These are phyloP conservation scores for Cruciata laevipes DNA, from an alignment of 257 asterid species.

Conservation along the genomic window DNA sequence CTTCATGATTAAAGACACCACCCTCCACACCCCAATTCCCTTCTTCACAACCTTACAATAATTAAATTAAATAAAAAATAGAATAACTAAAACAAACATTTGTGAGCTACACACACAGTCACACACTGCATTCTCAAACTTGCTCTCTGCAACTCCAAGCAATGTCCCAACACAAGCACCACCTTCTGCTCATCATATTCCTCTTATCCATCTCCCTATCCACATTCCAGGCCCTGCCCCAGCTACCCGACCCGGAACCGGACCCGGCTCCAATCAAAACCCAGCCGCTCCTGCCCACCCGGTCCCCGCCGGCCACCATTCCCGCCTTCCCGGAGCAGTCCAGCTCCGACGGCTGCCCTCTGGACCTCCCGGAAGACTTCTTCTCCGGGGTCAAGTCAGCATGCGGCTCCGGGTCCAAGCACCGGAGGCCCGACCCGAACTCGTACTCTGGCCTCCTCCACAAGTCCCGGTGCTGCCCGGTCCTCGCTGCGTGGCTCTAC, in stretches of 20 bases:
- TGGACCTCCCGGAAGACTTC: constrained; percentile 73
- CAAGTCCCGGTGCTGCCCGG: constrained; percentile 85
- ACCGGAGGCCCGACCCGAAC: constrained; percentile 31
- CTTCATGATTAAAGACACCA: constrained; percentile 18
- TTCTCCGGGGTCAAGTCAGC: constrained; percentile 59
- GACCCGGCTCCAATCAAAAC: constrained; percentile 45
- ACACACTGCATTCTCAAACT: constrained; percentile 9
- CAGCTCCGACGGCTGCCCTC: constrained; percentile 51
- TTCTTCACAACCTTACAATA: background rate
- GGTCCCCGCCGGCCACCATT: constrained; percentile 61
- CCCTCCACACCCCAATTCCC: constrained; percentile 3
- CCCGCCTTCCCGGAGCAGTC: constrained; percentile 98
- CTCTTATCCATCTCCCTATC: constrained; percentile 26
- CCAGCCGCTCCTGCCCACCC: constrained; percentile 41
- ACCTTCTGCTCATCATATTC: constrained; percentile 22
- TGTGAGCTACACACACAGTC: background rate
- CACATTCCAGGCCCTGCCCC: constrained; percentile 35
- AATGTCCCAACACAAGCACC: constrained; percentile 33
- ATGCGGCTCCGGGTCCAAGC: constrained; percentile 41
- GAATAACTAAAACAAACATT: background rate
- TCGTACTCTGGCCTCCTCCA: constrained; percentile 46
- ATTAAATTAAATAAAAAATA: background rate
- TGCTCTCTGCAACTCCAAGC: constrained; percentile 19
- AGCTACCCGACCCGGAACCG: constrained; percentile 59
- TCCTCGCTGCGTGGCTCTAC: constrained; percentile 88